These are phyloP conservation scores for Cochlearia excelsa DNA, from an alignment of 345 rosid genomes.

Conservation along the genomic window DNA sequence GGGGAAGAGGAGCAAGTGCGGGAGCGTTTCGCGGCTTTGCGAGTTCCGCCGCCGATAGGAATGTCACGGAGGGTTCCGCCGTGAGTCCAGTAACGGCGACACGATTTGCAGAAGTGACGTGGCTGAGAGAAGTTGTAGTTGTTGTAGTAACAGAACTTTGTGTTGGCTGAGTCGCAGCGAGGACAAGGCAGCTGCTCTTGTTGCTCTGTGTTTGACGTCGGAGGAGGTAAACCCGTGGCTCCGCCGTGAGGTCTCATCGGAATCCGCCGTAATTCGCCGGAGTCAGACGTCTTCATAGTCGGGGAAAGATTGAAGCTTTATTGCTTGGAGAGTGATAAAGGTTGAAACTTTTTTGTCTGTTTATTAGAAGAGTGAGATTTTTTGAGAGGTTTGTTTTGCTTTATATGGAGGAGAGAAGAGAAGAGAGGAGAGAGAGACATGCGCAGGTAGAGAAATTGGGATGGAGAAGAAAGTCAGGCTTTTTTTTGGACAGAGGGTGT, in stretches of 20 bases:
- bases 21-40: conserved; percentile 78
- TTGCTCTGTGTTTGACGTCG: conserved; percentile 41
- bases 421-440: conserved; percentile 19
- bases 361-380: conserved; percentile 13
- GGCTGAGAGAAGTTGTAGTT: conserved; percentile 98
- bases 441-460: conserved; percentile 35
- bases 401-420: conserved; percentile 18
- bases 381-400: conserved; percentile 15
- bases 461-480: conserved; percentile 34
- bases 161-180: conserved; percentile 82
- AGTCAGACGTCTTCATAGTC: conserved; percentile 42
- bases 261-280: conserved; percentile 41
- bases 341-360: conserved; percentile 3
- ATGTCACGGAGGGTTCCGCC: conserved; percentile 85
- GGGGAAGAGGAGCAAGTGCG: conserved; percentile 41
- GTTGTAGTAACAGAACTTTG: conserved; percentile 95
- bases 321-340: conserved; percentile 10
- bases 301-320: conserved; percentile 1
- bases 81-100: conserved; percentile 98
- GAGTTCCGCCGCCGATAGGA: conserved; percentile 87
- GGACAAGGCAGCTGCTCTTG: conserved; percentile 93
- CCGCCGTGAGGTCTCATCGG: conserved; percentile 37
- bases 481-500: conserved; percentile 32
- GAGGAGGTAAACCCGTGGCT: conserved; percentile 6
- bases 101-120: conserved; percentile 92